Evolutionary conservation across 306 rosid species (phyloP).

Genomic region (Gillenia trifoliata): DNA sequence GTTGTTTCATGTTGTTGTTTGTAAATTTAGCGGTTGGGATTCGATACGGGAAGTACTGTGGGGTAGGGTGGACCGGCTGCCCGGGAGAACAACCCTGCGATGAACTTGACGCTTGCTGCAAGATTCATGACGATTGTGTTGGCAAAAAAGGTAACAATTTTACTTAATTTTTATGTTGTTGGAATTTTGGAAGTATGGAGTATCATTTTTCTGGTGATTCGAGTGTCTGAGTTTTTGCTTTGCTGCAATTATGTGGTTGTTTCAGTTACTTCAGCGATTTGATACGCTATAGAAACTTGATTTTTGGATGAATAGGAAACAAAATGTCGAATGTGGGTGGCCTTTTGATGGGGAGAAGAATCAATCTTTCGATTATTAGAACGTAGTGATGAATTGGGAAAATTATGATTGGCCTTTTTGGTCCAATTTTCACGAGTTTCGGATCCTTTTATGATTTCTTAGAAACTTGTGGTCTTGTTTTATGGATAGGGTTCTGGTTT

Average conservation of each 20-base stretch:
- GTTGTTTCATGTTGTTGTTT: background rate
- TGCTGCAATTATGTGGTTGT: background rate
- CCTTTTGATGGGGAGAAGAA: background rate
- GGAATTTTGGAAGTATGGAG: background rate
- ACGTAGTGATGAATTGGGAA: background rate
- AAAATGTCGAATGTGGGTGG: background rate
- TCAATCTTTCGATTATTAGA: background rate
- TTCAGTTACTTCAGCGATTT: background rate
- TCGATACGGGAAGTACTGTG: conserved; percentile 86
- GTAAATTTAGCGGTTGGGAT: conserved; percentile 46
- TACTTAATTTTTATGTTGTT: background rate
- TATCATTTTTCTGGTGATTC: background rate
- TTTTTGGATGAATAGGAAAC: background rate
- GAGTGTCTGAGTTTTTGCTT: background rate
- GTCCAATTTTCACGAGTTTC: background rate
- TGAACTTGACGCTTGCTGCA: conserved; percentile 88
- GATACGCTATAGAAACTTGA: background rate
- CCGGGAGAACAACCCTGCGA: conserved; percentile 85
- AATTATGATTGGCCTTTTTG: background rate
- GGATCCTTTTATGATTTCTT: background rate
- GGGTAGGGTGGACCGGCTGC: conserved; percentile 78
- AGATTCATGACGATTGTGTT: conserved; percentile 76
- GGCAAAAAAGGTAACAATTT: conserved; percentile 39
- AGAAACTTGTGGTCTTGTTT: background rate
- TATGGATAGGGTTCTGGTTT: background rate